Evolutionary conservation across 2,329 filamentous ascomycete species (phyloP).

Genomic region (Teratosphaeria destructans): DNA sequence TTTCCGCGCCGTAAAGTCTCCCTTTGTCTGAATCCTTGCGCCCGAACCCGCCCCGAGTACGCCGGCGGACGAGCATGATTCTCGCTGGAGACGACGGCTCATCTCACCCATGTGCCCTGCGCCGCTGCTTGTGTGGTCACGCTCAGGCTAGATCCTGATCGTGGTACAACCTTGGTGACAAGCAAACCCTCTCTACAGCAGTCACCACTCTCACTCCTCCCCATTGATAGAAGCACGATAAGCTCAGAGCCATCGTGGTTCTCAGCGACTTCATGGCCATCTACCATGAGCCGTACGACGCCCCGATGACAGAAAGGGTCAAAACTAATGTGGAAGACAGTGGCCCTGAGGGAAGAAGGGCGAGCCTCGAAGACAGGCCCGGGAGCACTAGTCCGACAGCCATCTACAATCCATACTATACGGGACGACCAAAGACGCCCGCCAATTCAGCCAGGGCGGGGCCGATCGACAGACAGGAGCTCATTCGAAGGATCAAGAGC

Average conservation of each 20-base stretch:
- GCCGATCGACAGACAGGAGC: slow-evolving; percentile 54
- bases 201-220: neutral
- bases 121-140: neutral
- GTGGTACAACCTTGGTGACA: neutral
- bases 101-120: neutral
- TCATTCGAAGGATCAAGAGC: slow-evolving; percentile 75
- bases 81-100: neutral
- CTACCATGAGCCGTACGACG: slow-evolving; percentile 1
- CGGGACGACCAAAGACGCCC: slow-evolving; percentile 22
- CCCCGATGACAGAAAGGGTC: neutral
- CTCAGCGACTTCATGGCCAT: slow-evolving; percentile 7
- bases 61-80: neutral
- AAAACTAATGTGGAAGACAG: neutral
- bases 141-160: neutral
- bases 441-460: slow-evolving; percentile 16
- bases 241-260: slow-evolving; percentile 2
- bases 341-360: neutral
- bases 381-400: slow-evolving; percentile 9
- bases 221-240: neutral
- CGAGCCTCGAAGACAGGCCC: neutral
- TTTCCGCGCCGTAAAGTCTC: neutral
- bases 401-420: slow-evolving; percentile 28
- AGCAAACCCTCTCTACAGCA: neutral
- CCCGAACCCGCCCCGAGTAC: neutral
- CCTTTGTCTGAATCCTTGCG: neutral